These are phyloP conservation scores for Luvunga scandens DNA, from an alignment of 345 rosid genomes.

Conservation along the genomic window DNA sequence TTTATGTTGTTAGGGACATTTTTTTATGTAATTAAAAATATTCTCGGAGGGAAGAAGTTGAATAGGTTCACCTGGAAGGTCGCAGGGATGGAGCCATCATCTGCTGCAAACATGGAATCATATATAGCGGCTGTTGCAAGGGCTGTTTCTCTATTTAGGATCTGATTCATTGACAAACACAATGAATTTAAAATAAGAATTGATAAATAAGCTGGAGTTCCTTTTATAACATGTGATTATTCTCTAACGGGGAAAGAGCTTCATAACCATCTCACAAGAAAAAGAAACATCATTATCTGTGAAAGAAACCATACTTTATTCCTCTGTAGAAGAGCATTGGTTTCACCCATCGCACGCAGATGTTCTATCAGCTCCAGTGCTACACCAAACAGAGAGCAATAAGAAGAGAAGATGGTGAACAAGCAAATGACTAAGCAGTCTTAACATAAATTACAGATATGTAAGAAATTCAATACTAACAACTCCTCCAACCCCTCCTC, in stretches of 20 bases:
- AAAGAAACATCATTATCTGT: background rate
- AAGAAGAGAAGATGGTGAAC: background rate
- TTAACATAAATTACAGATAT: background rate
- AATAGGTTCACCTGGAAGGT: slow-evolving; percentile 71
- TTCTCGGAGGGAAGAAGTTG: background rate
- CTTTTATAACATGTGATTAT: background rate
- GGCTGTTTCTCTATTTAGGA: slow-evolving; percentile 79
- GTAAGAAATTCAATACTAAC: too few species aligned
- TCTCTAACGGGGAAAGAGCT: background rate
- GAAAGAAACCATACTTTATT: slow-evolving; percentile 45
- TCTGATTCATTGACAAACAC: slow-evolving; percentile 37
- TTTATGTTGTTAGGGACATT: background rate
- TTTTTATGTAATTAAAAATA: background rate
- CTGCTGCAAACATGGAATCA: slow-evolving; percentile 88
- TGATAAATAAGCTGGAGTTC: background rate
- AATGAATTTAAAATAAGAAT: background rate
- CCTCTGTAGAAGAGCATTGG: slow-evolving; percentile 88
- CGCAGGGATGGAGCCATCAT: slow-evolving; percentile 90
- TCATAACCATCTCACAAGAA: background rate
- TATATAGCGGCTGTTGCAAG: slow-evolving; percentile 96
- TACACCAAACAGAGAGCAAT: slow-evolving; percentile 22
- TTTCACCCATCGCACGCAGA: slow-evolving; percentile 96
- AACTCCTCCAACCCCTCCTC: too few species aligned
- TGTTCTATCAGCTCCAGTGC: slow-evolving; percentile 95
- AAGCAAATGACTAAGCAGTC: background rate